Percentiles rank a stretch among this genome's conserved stretches.
Conservation (phyloP, 2,329 filamentous ascomycete species). For the Fusarium keratoplasticum region DNA sequence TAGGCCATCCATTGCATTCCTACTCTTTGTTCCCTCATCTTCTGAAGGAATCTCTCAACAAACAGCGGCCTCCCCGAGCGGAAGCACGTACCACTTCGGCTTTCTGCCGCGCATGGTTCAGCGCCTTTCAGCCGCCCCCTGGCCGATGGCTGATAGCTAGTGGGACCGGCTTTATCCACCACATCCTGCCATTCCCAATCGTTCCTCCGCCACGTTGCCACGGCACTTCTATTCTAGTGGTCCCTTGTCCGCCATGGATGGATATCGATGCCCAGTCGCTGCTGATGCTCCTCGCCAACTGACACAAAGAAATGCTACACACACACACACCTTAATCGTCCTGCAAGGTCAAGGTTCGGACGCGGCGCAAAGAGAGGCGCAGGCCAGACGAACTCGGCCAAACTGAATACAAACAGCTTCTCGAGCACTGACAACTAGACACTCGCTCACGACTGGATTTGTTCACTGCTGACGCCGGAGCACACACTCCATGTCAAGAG, state of each 20-base stretch:
- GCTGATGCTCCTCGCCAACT: neutral
- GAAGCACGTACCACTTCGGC: constrained; percentile 12
- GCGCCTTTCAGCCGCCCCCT: constrained; percentile 9
- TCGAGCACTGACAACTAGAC: neutral
- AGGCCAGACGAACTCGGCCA: neutral
- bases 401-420: neutral
- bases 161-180: constrained; percentile 31
- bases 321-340: neutral
- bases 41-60: constrained; percentile 18
- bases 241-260: constrained; percentile 10
- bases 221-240: constrained; percentile 44
- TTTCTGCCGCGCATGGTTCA: constrained; percentile 7
- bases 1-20: neutral
- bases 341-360: neutral
- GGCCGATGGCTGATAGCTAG: constrained; percentile 18
- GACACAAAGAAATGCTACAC: constrained; percentile 22
- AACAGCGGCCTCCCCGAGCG: constrained; percentile 28
- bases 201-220: constrained; percentile 45
- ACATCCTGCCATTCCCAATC: constrained; percentile 41
- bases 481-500: neutral
- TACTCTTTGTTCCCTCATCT: neutral
- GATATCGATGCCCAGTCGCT: neutral
- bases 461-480: neutral
- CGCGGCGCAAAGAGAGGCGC: neutral
- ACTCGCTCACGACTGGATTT: neutral